Percentiles rank a stretch among this genome's conserved stretches.
phyloP scores from a whole-genome alignment of 1,284 basidiomycete genomes.

The Singerocomus inundabilis region DNA sequence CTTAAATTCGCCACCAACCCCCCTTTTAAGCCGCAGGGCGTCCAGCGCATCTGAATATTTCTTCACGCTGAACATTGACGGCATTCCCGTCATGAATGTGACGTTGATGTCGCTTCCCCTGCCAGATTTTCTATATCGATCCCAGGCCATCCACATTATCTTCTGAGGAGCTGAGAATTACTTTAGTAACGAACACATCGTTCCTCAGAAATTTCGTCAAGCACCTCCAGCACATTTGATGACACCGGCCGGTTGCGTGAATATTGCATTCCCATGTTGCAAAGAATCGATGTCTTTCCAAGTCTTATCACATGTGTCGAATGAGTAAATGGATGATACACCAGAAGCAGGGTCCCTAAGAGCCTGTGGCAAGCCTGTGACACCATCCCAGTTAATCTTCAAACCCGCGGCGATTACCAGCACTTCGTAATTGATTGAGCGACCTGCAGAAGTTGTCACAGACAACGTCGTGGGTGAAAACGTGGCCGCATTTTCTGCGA shows the following conservation, averaged over 20 bases:
- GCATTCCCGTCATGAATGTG: conserved; percentile 91
- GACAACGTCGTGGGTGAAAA: conserved; percentile 79
- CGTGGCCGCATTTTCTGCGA: conserved; percentile 70
- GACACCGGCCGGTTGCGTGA: conserved; percentile 94
- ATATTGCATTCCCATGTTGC: conserved; percentile 81
- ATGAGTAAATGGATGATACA: conserved; percentile 95
- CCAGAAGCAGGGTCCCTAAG: conserved; percentile 74
- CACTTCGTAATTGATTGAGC: conserved; percentile 78
- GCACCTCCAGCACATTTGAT: conserved; percentile 93
- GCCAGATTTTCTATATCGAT: conserved; percentile 60
- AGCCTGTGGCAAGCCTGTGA: conserved; percentile 79
- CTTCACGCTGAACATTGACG: conserved; percentile 88
- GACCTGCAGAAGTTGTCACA: conserved; percentile 70
- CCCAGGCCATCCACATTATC: conserved; percentile 95
- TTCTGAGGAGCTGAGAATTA: conserved; percentile 75
- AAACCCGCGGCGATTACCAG: conserved; percentile 90
- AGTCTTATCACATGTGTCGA: conserved; percentile 83
- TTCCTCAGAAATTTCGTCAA: conserved; percentile 11
- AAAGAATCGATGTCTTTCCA: conserved; percentile 80
- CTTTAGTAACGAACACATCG: conserved; percentile 3
- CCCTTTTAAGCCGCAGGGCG: conserved; percentile 74
- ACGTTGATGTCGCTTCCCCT: conserved; percentile 63
- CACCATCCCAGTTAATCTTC: conserved; percentile 79
- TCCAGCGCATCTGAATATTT: conserved; percentile 92
- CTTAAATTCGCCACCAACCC: conserved; percentile 77